Base-by-base conservation (phyloP, 495 filamentous ascomycete species). In the Trichoderma virens region DNA sequence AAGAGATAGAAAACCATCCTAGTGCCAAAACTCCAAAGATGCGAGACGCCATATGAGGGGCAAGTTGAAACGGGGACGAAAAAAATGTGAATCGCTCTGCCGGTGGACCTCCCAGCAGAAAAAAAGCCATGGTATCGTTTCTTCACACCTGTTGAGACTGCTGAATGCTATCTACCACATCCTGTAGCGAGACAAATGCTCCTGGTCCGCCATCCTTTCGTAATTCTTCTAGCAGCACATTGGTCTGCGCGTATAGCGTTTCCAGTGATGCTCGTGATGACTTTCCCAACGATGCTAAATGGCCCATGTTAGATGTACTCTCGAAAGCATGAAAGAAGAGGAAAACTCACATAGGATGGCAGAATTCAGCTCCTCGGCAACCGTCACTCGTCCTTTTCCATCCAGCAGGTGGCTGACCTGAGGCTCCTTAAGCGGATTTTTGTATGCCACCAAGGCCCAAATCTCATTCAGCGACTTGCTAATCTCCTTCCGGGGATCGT, bases 351-450 rank as follows among this genome's bases (percentile, higher is more conserved):
- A 88, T 62, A 98, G 75, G 67, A 98, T 97, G 41, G 91, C 94
- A 65, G 90, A 90, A 73, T 98, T 98, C 66, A 99, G 76, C 76
- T 96, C 93, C 77, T 99, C 94, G 23, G 92, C 92, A 59, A 98
- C 91, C 59, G 85, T 82, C 35, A 89, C 85, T 62, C 94, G 79
- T 2, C 90, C 91, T 14, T 81, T 82, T 16, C 82, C 82, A 70
- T 96, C 91, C 63, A 98, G 75, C 68, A 97, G 76, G 71, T 88
- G 88, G n/a, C 88, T 85, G 64, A 95, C 81, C 60, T 89, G 85
- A 70, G 88, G 87, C 30, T 87, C 84, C 69, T 86, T 84, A 32
- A 86, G 81, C 16, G 93, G 91, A 71, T 97, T 88, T 18, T 83
- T 74, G 68, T 97, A 98, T 2, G 93, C 91, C 65, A 97, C 85